These are phyloP conservation scores for Tillandsia fasciculata DNA, from an alignment of 176 grass and related monocot genomes.

Conservation along the genomic window DNA sequence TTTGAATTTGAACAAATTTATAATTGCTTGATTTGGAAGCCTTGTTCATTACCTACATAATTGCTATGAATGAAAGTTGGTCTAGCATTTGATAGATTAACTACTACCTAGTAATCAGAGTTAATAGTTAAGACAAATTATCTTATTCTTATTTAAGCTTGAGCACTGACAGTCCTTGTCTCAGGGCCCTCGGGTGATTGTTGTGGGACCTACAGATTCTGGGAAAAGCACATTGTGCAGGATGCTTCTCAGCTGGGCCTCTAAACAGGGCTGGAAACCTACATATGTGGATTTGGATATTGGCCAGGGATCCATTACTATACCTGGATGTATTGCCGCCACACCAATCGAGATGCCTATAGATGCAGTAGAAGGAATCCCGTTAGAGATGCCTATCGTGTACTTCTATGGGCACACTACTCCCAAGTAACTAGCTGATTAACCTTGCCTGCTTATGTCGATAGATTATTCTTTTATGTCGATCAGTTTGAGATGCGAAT, in stretches of 20 bases:
- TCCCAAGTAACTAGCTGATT: slow-evolving; percentile 41
- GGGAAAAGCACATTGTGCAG: slow-evolving; percentile 85
- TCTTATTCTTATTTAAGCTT: neutral
- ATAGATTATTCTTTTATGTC: neutral
- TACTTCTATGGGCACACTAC: slow-evolving; percentile 80
- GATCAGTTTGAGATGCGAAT: slow-evolving; percentile 8
- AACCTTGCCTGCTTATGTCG: neutral
- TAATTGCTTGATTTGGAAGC: neutral
- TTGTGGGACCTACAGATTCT: slow-evolving; percentile 82
- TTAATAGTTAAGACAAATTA: neutral
- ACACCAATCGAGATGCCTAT: slow-evolving; percentile 93
- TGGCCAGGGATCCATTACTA: slow-evolving; percentile 82
- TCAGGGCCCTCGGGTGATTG: slow-evolving; percentile 85
- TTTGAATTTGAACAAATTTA: neutral
- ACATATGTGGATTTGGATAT: slow-evolving; percentile 93
- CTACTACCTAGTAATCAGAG: too few species aligned
- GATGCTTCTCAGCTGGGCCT: slow-evolving; percentile 90
- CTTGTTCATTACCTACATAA: neutral
- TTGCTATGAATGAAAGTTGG: neutral
- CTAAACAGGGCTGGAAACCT: slow-evolving; percentile 78
- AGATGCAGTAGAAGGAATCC: slow-evolving; percentile 84
- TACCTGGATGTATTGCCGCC: slow-evolving; percentile 81
- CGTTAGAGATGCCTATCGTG: slow-evolving; percentile 89
- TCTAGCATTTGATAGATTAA: too few species aligned
- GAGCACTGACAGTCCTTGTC: slow-evolving; percentile 12